Evolutionary conservation across 352 stramenopile species (phyloP).

Genomic region (Blastocystis sp.): DNA sequence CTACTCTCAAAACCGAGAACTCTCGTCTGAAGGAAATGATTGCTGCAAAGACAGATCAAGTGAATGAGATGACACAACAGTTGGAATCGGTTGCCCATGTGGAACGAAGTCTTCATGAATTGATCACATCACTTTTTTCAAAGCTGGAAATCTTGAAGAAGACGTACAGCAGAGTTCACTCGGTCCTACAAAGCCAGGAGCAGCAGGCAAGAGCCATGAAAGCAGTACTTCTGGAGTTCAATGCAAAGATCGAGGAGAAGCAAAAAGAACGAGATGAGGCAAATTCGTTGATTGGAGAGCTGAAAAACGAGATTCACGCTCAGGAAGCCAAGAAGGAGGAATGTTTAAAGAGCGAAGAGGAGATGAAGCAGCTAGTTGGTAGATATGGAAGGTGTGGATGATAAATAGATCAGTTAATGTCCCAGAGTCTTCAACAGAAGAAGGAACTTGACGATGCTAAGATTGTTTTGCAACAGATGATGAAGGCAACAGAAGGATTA

Average conservation of each 20-base stretch:
- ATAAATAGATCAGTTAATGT: too few species aligned
- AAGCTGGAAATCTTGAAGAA: slow-evolving; percentile 13
- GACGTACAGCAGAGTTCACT: not conserved
- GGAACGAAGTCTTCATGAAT: slow-evolving; percentile 12
- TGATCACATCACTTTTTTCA: slow-evolving; percentile 13
- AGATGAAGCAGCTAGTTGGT: not conserved
- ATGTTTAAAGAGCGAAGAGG: not conserved
- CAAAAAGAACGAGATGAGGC: not conserved
- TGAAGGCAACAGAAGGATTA: not conserved
- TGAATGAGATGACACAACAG: slow-evolving; percentile 33
- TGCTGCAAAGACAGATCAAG: not conserved
- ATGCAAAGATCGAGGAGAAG: not conserved
- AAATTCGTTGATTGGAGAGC: not conserved
- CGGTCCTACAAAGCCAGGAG: not conserved
- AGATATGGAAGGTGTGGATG: too few species aligned
- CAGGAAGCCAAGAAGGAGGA: not conserved
- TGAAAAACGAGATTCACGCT: not conserved
- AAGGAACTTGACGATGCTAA: not conserved
- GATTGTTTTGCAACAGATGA: not conserved
- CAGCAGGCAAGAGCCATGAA: not conserved
- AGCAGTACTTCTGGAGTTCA: too few species aligned
- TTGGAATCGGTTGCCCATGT: not conserved
- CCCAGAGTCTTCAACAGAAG: not conserved
- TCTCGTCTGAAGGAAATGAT: slow-evolving; percentile 40
- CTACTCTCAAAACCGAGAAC: slow-evolving; percentile 53